A percentile compares a stretch with the other conserved stretches of the same genome.
Evolutionary conservation across 441 rosid species (phyloP).

Genomic region (Erodium trifolium): DNA sequence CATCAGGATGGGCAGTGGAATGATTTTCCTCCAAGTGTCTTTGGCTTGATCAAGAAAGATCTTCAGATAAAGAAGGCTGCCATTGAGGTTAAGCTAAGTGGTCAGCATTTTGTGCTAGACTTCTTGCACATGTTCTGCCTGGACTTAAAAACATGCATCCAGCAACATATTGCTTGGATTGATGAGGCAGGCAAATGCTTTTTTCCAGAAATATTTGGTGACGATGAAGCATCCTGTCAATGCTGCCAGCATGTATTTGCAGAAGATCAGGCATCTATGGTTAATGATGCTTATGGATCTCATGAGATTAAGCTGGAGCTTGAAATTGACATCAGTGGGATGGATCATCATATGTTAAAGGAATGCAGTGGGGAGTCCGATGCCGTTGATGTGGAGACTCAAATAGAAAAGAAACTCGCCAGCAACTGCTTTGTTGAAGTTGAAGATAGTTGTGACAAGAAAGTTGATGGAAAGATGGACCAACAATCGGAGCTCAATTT

Average conservation of each 20-base stretch:
- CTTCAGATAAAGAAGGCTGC: slow-evolving; percentile 54
- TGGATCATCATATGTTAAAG: slow-evolving; percentile 40
- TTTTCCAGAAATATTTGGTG: slow-evolving; percentile 59
- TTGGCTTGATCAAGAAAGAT: slow-evolving; percentile 43
- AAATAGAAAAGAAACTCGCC: slow-evolving; percentile 31
- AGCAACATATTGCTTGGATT: slow-evolving; percentile 85
- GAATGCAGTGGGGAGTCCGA: slow-evolving; percentile 80
- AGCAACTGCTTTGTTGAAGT: slow-evolving; percentile 22
- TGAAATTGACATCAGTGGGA: slow-evolving; percentile 69
- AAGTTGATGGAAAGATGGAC: slow-evolving; percentile 34
- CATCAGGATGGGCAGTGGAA: slow-evolving; percentile 76
- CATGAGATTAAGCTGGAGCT: slow-evolving; percentile 73
- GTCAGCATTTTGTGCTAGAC: slow-evolving; percentile 50
- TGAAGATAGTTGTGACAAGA: slow-evolving; percentile 41
- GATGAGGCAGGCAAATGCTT: slow-evolving; percentile 68
- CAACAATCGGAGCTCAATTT: slow-evolving; percentile 28
- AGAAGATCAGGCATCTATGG: slow-evolving; percentile 22
- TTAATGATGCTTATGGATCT: slow-evolving; percentile 26
- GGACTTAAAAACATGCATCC: slow-evolving; percentile 54
- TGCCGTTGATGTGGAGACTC: slow-evolving; percentile 38
- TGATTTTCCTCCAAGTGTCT: slow-evolving; percentile 49
- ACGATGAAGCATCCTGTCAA: slow-evolving; percentile 28
- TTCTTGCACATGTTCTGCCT: slow-evolving; percentile 73
- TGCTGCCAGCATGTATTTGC: slow-evolving; percentile 32
- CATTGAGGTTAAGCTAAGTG: slow-evolving; percentile 48